These are phyloP conservation scores for Dictyostelium brefeldianum DNA, from an alignment of 78 protist species.

Conservation along the genomic window DNA sequence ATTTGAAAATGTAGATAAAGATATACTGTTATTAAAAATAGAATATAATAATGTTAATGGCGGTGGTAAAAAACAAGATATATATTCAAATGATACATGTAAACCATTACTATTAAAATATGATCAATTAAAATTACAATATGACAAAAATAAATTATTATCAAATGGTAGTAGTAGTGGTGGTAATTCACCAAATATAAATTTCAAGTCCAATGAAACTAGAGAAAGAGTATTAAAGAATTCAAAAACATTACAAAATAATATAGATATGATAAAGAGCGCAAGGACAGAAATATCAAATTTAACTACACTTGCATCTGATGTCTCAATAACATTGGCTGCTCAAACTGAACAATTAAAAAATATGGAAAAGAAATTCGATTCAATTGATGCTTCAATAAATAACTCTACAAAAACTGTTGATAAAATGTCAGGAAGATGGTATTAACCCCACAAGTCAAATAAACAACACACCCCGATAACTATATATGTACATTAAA, in stretches of 20 bases:
- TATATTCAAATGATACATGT: background rate
- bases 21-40: background rate
- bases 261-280: background rate
- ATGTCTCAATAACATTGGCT: background rate
- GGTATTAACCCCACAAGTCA: conserved; percentile 47
- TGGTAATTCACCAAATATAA: background rate
- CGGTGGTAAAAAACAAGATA: background rate
- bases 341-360: conserved; percentile 36
- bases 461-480: background rate
- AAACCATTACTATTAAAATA: background rate
- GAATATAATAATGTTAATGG: background rate
- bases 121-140: conserved; percentile 26
- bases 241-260: background rate
- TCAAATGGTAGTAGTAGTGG: background rate
- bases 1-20: background rate
- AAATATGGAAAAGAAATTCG: conserved; percentile 22
- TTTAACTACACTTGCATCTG: background rate
- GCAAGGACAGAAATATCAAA: background rate
- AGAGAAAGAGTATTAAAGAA: background rate
- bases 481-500: no score
- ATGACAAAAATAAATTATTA: background rate
- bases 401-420: conserved; percentile 1
- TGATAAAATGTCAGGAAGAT: conserved; percentile 16
- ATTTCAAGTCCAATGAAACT: background rate
- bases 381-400: background rate